phyloP scores from a whole-genome alignment of 495 filamentous ascomycete genomes.

The Hypoxylon lienhwacheense region DNA sequence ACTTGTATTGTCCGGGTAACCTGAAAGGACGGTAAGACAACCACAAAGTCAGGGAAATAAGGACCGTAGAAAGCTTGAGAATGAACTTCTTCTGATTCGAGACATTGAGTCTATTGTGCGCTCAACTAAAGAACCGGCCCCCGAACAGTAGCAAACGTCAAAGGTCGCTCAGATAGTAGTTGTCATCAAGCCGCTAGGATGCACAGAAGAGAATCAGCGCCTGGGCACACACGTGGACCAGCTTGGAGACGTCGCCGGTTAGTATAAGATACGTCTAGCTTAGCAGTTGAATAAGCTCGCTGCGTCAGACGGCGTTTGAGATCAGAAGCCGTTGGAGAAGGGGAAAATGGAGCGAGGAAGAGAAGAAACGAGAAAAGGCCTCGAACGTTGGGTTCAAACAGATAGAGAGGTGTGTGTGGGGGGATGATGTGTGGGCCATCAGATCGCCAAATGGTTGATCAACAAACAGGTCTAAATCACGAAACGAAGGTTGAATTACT shows the following conservation, averaged over 20 bases:
- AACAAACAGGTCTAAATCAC: slow-evolving; percentile 2
- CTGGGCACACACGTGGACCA: slow-evolving; percentile 28
- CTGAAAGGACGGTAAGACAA: too few species aligned
- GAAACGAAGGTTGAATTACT: slow-evolving; percentile 4
- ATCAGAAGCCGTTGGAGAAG: slow-evolving; percentile 20
- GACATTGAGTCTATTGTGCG: neutral
- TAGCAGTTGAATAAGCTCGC: slow-evolving; percentile 12
- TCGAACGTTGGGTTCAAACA: slow-evolving; percentile 10
- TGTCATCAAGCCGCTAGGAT: neutral
- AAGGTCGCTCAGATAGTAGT: slow-evolving; percentile 10
- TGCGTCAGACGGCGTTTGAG: slow-evolving; percentile 31
- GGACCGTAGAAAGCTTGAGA: neutral
- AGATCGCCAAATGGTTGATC: slow-evolving; percentile 18
- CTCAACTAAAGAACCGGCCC: slow-evolving; percentile 5
- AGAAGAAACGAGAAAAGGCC: neutral
- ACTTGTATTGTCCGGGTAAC: too few species aligned
- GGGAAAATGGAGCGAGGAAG: neutral
- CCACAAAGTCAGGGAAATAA: too few species aligned
- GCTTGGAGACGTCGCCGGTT: slow-evolving; percentile 2
- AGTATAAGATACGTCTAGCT: slow-evolving; percentile 13
- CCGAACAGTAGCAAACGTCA: slow-evolving; percentile 1
- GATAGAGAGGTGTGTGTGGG: too few species aligned
- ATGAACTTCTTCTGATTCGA: neutral
- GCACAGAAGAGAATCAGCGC: neutral
- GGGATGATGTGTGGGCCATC: slow-evolving; percentile 20